phyloP scores from a whole-genome alignment of 2,329 filamentous ascomycete genomes.

The Phoma sp. region DNA sequence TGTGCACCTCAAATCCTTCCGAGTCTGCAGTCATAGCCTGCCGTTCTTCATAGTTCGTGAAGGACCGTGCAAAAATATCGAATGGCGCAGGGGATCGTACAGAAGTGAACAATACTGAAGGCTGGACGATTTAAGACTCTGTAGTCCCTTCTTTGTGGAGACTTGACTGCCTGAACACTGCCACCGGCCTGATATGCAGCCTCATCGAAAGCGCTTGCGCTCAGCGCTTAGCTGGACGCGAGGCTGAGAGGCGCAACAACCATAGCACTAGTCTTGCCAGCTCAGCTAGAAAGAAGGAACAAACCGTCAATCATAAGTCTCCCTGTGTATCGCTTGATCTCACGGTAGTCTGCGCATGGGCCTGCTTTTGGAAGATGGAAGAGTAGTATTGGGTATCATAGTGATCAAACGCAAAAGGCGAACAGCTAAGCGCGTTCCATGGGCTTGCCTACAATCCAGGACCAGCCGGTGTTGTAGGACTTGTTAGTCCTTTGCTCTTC shows the following conservation, averaged over 20 bases:
- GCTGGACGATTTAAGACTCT: too few species aligned
- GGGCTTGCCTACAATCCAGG: slow-evolving; percentile 9
- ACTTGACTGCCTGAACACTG: background rate
- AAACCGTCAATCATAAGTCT: too few species aligned
- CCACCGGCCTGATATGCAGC: slow-evolving; percentile 3
- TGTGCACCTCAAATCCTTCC: too few species aligned
- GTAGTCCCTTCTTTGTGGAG: too few species aligned
- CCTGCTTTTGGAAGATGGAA: background rate
- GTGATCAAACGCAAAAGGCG: background rate
- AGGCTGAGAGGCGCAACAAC: background rate
- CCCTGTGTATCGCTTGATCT: too few species aligned
- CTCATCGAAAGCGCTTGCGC: background rate
- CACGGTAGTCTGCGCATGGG: background rate
- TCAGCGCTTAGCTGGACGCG: background rate
- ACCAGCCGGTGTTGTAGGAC: slow-evolving; percentile 39
- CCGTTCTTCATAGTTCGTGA: too few species aligned
- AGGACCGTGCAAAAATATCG: too few species aligned
- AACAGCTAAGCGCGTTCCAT: background rate
- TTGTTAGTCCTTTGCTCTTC: slow-evolving; percentile 47
- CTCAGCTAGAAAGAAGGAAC: too few species aligned
- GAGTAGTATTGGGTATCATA: slow-evolving; percentile 4
- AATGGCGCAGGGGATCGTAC: too few species aligned
- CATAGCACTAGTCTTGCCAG: too few species aligned
- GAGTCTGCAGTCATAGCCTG: too few species aligned
- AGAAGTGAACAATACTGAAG: too few species aligned